Evolutionary conservation across 2,329 filamentous ascomycete genomes (phyloP), one percentile per base, ranked within the genome.

Genomic region (Drechslera avenae): DNA sequence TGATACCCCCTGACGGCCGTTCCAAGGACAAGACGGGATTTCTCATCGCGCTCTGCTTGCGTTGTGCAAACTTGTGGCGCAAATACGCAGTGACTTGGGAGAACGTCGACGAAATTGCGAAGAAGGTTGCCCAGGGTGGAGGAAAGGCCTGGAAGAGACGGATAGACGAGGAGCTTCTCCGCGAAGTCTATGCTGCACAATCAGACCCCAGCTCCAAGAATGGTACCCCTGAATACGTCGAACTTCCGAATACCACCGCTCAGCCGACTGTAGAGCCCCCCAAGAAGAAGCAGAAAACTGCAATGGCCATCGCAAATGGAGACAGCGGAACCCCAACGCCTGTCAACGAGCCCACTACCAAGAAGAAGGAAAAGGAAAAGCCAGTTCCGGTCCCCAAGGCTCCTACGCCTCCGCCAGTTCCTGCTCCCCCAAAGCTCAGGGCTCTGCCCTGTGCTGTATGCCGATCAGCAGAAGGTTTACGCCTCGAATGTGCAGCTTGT

Each of bases 1-100:
- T 88, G 8, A 79, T 92, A 23, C 82, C 83, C 18, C 83, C 81
- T 4, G 86, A 95, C 8, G 81, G 82, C 45, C 89, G 87, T 64
- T 83, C 83, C 64, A 92, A 91, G 73, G 91, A 96, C 59, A 96
- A 93, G 70, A 84, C 84, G 10, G 79, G 81, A 13, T 85, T 88
- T 30, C 84, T 95, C 14, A 83, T 92, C 40, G 92, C 93, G 3
- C 82, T 99, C 4, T 99, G 94, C 71, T 83, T 91, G 50, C 86
- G 93, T 52, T 99, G 94, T 68, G 92, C 92, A 19, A 87, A 94
- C 65, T 79, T 99, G 7, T 99, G 94, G 94, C 87, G 94, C 41
- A 90, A 93, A 59, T 99, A 99, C 73, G 93, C 88, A 13, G 91
- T 99, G 55, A 90, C 95, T 60, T 99, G 91, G 86, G 94, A 97